Conservation (phyloP, 1,139 yeast species). For the Insectozyma bohioensis region DNA sequence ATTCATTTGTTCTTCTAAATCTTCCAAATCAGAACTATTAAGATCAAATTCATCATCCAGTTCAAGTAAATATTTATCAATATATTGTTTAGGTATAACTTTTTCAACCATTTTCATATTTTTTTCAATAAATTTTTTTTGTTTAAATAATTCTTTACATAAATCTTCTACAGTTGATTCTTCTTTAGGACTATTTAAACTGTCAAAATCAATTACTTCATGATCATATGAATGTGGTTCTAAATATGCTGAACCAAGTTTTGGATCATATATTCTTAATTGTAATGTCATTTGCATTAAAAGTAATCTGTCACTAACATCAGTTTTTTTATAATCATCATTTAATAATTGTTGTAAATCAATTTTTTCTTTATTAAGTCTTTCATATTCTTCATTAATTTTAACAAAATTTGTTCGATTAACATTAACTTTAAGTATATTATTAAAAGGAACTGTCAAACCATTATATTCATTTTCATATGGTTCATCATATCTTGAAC, state of each 20-base stretch:
- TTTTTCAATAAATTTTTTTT: constrained; percentile 2
- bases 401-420: constrained; percentile 2
- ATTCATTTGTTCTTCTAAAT: background rate
- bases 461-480: background rate
- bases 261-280: constrained; percentile 7
- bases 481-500: too few species aligned
- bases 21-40: constrained; percentile 1
- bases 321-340: background rate
- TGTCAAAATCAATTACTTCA: constrained; percentile 5
- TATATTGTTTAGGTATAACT: constrained; percentile 1
- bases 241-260: constrained; percentile 3
- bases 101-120: background rate
- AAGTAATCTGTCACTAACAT: constrained; percentile 8
- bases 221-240: constrained; percentile 13
- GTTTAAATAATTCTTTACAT: constrained; percentile 1
- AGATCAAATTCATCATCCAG: constrained; percentile 6
- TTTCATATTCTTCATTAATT: background rate
- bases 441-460: too few species aligned
- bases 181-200: background rate
- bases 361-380: background rate
- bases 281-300: constrained; percentile 7
- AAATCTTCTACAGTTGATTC: background rate
- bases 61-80: constrained; percentile 1
- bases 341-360: background rate
- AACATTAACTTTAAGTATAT: background rate